phyloP scores from a whole-genome alignment of 2,329 filamentous ascomycete species.

The Paecilomyces niveus region DNA sequence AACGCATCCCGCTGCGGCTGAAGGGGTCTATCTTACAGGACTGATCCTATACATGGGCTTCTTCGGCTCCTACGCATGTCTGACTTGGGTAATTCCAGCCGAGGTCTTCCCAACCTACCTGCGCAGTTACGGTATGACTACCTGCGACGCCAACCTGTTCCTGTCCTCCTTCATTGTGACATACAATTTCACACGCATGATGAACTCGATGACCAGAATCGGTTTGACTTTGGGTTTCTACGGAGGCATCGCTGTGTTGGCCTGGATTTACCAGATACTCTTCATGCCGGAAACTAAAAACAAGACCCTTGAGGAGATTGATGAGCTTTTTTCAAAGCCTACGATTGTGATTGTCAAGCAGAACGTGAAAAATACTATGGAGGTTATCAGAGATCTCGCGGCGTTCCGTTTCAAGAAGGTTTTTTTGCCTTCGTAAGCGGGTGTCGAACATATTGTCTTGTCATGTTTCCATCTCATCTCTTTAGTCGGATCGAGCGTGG shows the following conservation, averaged over 20 bases:
- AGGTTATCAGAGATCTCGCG: constrained; percentile 40
- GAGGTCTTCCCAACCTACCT: constrained; percentile 69
- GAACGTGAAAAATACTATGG: constrained; percentile 43
- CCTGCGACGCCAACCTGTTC: constrained; percentile 61
- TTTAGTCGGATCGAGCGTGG: not conserved
- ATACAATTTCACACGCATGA: constrained; percentile 68
- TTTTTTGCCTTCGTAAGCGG: constrained; percentile 24
- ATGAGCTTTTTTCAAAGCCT: constrained; percentile 58
- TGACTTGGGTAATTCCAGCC: constrained; percentile 60
- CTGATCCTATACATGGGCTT: constrained; percentile 57
- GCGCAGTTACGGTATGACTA: constrained; percentile 66
- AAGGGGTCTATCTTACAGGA: constrained; percentile 59
- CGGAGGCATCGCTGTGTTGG: constrained; percentile 64
- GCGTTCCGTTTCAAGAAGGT: constrained; percentile 42
- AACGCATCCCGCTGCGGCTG: constrained; percentile 41
- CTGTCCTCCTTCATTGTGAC: constrained; percentile 66
- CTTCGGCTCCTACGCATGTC: constrained; percentile 58
- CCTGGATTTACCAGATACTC: constrained; percentile 64
- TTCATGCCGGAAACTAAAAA: constrained; percentile 74
- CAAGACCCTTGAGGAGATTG: constrained; percentile 63
- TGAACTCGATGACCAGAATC: constrained; percentile 58
- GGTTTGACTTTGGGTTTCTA: constrained; percentile 65
- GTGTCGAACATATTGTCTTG: not conserved
- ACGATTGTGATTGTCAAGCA: constrained; percentile 56
- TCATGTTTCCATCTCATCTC: not conserved